Conservation (phyloP, 176 grass and related monocot species). For the Ensete glaucum region DNA sequence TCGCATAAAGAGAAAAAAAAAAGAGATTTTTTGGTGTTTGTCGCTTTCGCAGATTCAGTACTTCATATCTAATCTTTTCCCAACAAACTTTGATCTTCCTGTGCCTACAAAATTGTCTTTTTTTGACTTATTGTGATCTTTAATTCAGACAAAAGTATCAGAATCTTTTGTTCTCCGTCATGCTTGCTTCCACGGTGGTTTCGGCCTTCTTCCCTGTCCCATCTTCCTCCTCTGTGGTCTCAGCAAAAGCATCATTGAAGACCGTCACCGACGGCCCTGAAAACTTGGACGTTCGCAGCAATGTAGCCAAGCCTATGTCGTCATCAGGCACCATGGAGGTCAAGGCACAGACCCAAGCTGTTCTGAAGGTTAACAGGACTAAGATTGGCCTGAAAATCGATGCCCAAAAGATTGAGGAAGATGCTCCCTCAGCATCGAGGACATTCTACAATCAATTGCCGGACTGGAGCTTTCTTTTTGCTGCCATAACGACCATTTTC, state of each 20-base stretch:
- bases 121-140: neutral
- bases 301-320: constrained; percentile 47
- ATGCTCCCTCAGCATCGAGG: constrained; percentile 36
- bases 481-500: constrained; percentile 86
- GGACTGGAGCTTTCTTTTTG: constrained; percentile 92
- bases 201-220: constrained; percentile 55
- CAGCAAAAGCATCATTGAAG: constrained; percentile 34
- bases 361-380: constrained; percentile 78
- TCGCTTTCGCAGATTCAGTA: too few species aligned
- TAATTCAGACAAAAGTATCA: neutral
- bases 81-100: too few species aligned
- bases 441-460: constrained; percentile 93
- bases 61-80: too few species aligned
- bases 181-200: constrained; percentile 47
- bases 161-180: constrained; percentile 5
- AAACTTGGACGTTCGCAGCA: constrained; percentile 46
- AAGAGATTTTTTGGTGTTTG: too few species aligned
- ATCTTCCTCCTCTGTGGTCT: constrained; percentile 23
- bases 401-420: constrained; percentile 25
- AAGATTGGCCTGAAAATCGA: constrained; percentile 49
- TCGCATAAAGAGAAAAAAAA: too few species aligned
- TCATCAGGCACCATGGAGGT: constrained; percentile 44
- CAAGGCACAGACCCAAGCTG: constrained; percentile 56
- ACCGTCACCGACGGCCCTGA: constrained; percentile 30
- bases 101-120: neutral